Conservation (phyloP, 2,329 filamentous ascomycete species). For the Seiridium unicorne region DNA sequence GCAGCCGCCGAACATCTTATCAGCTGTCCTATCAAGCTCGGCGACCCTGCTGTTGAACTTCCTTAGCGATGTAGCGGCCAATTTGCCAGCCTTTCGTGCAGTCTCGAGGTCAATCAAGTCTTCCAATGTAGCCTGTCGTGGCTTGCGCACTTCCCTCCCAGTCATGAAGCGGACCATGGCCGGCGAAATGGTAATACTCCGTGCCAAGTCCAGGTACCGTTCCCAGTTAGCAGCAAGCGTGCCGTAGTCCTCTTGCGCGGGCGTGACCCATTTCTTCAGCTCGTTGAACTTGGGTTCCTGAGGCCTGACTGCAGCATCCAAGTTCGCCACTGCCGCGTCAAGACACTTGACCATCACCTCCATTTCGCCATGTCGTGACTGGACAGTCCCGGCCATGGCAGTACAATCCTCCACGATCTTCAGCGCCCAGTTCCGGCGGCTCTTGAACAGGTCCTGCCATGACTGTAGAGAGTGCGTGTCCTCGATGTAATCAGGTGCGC, state of each 20-base stretch:
- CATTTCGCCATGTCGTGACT: constrained; percentile 69
- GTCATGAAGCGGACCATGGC: constrained; percentile 69
- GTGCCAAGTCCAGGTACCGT: constrained; percentile 62
- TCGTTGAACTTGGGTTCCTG: constrained; percentile 72
- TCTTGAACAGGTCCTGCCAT: constrained; percentile 86
- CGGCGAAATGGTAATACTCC: constrained; percentile 61
- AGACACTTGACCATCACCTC: constrained; percentile 76
- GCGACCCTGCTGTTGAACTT: constrained; percentile 59
- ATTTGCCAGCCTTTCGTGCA: constrained; percentile 68
- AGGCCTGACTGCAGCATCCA: constrained; percentile 70
- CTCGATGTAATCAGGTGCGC: constrained; percentile 78
- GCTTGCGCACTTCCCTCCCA: constrained; percentile 39
- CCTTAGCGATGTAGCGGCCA: constrained; percentile 56
- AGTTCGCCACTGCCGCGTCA: constrained; percentile 81
- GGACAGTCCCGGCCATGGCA: constrained; percentile 59
- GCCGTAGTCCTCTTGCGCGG: constrained; percentile 66
- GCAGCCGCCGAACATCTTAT: constrained; percentile 60
- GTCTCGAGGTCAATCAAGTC: constrained; percentile 76
- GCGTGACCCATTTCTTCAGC: constrained; percentile 67
- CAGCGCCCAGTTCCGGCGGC: constrained; percentile 77
- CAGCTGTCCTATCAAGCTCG: constrained; percentile 59
- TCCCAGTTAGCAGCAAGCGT: constrained; percentile 66
- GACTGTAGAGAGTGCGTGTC: constrained; percentile 77
- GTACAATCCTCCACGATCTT: constrained; percentile 68
- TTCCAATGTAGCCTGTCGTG: constrained; percentile 59